Conservation (phyloP, 164 flowering plant genomes). For the Paratinospora sagittata region DNA sequence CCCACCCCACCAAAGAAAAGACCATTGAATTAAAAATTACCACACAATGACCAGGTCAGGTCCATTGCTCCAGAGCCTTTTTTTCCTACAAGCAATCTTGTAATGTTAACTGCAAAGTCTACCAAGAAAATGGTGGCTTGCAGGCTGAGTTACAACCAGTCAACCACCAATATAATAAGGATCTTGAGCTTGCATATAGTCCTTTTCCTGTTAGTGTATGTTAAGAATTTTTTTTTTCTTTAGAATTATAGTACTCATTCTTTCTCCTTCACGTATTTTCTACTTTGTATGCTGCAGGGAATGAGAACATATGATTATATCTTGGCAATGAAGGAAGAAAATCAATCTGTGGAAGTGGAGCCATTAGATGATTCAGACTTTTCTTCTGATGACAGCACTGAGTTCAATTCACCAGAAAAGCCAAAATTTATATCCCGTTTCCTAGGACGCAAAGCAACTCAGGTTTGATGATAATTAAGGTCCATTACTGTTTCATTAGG, state of each 20-base stretch:
- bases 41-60: too few species aligned
- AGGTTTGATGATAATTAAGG: conserved; percentile 28
- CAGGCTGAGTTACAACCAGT: too few species aligned
- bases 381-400: conserved; percentile 73
- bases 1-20: too few species aligned
- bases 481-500: background rate
- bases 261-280: background rate
- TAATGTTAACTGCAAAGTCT: too few species aligned
- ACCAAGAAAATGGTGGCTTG: too few species aligned
- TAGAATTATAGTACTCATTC: background rate
- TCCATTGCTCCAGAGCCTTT: too few species aligned
- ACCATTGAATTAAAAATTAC: too few species aligned
- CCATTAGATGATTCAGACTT: conserved; percentile 53
- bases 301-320: conserved; percentile 95
- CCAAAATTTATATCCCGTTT: conserved; percentile 39
- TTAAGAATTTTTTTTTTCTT: background rate
- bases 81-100: too few species aligned
- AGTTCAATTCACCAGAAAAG: conserved; percentile 59
- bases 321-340: conserved; percentile 84
- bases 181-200: background rate
- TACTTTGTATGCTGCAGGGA: conserved; percentile 49
- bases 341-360: conserved; percentile 44
- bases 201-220: background rate
- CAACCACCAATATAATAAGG: too few species aligned
- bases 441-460: conserved; percentile 29